phyloP scores from a whole-genome alignment of 179 eudicot species.

The Heliamphora pulchella region DNA sequence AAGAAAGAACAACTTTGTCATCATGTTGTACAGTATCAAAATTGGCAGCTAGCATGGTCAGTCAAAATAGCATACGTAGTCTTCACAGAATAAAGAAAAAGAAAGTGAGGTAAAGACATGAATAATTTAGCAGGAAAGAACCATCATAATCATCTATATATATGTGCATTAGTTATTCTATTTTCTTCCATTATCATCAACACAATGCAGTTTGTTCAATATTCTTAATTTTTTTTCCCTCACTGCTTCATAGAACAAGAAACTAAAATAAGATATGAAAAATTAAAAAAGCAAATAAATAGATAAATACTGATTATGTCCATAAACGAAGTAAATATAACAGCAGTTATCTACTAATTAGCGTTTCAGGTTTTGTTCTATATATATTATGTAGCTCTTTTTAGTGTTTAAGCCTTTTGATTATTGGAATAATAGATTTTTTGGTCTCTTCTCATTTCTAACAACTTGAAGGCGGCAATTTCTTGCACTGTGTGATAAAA shows the following conservation, averaged over 20 bases:
- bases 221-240: background rate
- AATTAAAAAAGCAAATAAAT: background rate
- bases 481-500: no score
- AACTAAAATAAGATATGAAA: background rate
- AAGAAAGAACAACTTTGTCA: no score
- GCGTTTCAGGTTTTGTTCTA: no score
- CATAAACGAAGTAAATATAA: background rate
- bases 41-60: background rate
- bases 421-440: background rate
- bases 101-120: background rate
- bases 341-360: background rate
- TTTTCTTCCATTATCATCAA: background rate
- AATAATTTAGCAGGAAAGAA: constrained; percentile 1
- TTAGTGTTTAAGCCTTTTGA: background rate
- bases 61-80: background rate
- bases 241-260: background rate
- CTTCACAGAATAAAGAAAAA: background rate
- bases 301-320: background rate
- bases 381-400: no score
- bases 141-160: background rate
- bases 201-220: background rate
- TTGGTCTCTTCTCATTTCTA: background rate
- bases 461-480: no score
- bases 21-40: background rate
- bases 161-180: background rate